Evolutionary conservation across 805 yeast genomes (phyloP).

Genomic region (Schizosaccharomyces osmophilus): DNA sequence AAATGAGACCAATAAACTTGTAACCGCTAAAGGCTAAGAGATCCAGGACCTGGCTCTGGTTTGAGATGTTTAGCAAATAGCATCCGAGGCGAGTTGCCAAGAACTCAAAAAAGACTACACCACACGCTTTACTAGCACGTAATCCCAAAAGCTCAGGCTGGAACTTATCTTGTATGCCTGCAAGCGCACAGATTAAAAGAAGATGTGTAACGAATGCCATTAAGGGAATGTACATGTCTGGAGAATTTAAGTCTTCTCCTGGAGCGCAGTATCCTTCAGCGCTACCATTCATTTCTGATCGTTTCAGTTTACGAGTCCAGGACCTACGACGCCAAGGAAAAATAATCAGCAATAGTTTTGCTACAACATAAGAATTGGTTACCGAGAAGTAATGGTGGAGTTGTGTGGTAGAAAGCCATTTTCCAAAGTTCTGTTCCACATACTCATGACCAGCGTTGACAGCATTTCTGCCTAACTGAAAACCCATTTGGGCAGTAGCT

Average conservation of each 20-base stretch:
- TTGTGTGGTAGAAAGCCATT: conserved; percentile 21
- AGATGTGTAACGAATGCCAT: conserved; percentile 84
- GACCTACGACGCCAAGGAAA: conserved; percentile 60
- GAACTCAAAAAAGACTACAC: conserved; percentile 57
- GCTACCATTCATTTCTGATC: conserved; percentile 17
- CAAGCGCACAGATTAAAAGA: conserved; percentile 54
- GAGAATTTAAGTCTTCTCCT: conserved; percentile 70
- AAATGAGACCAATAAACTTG: conserved; percentile 52
- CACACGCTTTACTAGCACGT: conserved; percentile 64
- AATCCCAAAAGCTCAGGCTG: conserved; percentile 82
- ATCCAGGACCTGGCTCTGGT: conserved; percentile 38
- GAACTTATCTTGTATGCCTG: conserved; percentile 70
- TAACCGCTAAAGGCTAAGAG: conserved; percentile 76
- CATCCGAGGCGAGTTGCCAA: conserved; percentile 55
- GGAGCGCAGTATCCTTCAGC: conserved; percentile 44
- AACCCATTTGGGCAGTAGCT: conserved; percentile 61
- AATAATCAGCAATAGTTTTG: conserved; percentile 45
- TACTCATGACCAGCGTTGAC: conserved; percentile 59
- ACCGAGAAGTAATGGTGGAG: conserved; percentile 78
- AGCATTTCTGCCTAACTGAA: conserved; percentile 71
- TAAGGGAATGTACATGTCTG: conserved; percentile 83
- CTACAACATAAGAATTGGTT: conserved; percentile 61
- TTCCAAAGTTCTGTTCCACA: conserved; percentile 41
- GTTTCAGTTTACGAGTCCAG: conserved; percentile 11
- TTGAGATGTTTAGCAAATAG: conserved; percentile 33